Evolutionary conservation across 345 rosid species (phyloP).

Genomic region (Acer negundo): DNA sequence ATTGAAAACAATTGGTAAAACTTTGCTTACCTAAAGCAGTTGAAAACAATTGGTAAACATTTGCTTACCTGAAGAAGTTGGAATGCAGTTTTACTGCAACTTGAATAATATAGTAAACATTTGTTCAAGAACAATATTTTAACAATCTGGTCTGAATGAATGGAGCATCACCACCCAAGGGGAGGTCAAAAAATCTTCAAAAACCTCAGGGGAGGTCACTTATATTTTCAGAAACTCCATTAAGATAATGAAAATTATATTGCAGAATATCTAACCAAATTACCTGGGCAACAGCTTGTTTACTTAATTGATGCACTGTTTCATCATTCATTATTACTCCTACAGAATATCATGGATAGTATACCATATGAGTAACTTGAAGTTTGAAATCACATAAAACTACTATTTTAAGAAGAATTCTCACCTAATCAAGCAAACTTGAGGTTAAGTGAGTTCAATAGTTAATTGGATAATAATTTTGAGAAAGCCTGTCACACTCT

Average conservation of each 20-base stretch:
- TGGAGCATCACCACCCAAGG: background rate
- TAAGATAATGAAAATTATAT: background rate
- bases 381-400: background rate
- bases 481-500: background rate
- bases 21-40: background rate
- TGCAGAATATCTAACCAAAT: slow-evolving; percentile 1
- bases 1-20: background rate
- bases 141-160: background rate
- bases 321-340: slow-evolving; percentile 95
- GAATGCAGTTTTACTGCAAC: slow-evolving; percentile 11
- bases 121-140: background rate
- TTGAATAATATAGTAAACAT: background rate
- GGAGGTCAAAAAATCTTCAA: background rate
- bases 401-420: background rate
- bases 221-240: background rate
- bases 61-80: background rate
- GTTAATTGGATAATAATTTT: background rate
- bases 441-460: background rate
- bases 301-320: slow-evolving; percentile 86
- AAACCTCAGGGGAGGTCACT: background rate
- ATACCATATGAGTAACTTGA: slow-evolving; percentile 12
- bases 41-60: background rate
- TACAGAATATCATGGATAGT: slow-evolving; percentile 28
- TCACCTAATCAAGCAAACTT: background rate
- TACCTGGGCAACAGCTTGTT: slow-evolving; percentile 95